These are phyloP conservation scores for Hypholoma fasciculare DNA, from an alignment of 768 basidiomycete genomes.

Conservation along the genomic window DNA sequence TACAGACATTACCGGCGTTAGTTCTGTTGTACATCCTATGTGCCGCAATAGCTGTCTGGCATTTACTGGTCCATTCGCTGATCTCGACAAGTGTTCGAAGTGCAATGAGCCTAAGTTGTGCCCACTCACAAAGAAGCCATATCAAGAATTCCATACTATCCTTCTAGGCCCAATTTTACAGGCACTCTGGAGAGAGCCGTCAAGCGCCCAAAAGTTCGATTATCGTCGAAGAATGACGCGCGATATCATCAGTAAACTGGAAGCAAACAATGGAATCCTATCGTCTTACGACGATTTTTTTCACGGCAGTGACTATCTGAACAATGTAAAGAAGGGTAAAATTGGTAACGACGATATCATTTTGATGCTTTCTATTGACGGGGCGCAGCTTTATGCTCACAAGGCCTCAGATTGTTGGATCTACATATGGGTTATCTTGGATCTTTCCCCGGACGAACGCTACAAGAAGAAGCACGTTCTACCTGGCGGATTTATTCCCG, in stretches of 20 bases:
- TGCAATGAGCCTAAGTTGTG: too few species aligned
- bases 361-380: constrained; percentile 35
- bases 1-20: too few species aligned
- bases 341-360: constrained; percentile 32
- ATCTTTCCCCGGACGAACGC: constrained; percentile 23
- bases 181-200: too few species aligned
- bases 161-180: too few species aligned
- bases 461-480: constrained; percentile 19
- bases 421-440: constrained; percentile 35
- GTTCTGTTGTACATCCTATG: too few species aligned
- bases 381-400: constrained; percentile 37
- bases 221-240: constrained; percentile 4
- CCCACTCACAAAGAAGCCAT: too few species aligned
- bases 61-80: too few species aligned
- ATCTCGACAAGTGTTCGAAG: too few species aligned
- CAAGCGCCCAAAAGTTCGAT: neutral
- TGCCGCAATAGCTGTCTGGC: too few species aligned
- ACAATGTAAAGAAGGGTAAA: constrained; percentile 14
- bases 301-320: constrained; percentile 23
- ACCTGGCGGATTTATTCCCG: constrained; percentile 23
- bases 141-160: too few species aligned
- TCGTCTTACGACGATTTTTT: constrained; percentile 22
- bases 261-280: constrained; percentile 1
- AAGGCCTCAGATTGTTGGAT: constrained; percentile 42
- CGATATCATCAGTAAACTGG: constrained; percentile 1